These are phyloP conservation scores for Microdochium trichocladiopsis DNA, from an alignment of 2,329 filamentous ascomycete genomes.

Conservation along the genomic window DNA sequence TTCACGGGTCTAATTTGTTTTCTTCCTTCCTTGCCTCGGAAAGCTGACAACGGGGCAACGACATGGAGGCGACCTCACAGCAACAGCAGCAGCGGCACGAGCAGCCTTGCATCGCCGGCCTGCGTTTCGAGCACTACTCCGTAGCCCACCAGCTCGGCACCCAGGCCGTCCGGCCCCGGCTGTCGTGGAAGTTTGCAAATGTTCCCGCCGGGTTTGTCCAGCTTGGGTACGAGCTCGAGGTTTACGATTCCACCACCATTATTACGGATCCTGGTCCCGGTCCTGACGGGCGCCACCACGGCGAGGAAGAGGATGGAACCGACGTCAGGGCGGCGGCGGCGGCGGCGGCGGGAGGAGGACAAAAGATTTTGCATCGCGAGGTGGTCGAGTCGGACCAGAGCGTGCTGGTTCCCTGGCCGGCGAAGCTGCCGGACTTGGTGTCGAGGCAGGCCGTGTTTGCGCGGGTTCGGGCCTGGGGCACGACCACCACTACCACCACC, in stretches of 20 bases:
- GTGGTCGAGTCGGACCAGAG: not conserved
- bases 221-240: not conserved
- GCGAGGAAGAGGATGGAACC: too few relatives aligned
- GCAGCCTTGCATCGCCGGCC: not conserved
- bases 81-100: too few relatives aligned
- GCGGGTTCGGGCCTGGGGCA: not conserved
- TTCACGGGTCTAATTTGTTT: too few relatives aligned
- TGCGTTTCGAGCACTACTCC: not conserved
- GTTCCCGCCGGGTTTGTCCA: not conserved
- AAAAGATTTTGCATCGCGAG: too few relatives aligned
- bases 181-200: not conserved
- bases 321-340: too few relatives aligned
- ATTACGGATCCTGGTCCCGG: not conserved
- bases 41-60: too few relatives aligned
- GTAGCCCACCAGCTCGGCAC: not conserved
- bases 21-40: too few relatives aligned
- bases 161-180: not conserved
- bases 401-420: not conserved
- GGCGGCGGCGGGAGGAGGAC: too few relatives aligned
- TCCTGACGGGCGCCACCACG: not conserved
- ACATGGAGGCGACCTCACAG: too few relatives aligned
- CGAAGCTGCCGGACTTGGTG: not conserved
- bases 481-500: not conserved
- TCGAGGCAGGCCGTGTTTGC: not conserved
- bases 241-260: not conserved